These are phyloP conservation scores for Fagus crenata DNA, from an alignment of 306 rosid species.

Conservation along the genomic window DNA sequence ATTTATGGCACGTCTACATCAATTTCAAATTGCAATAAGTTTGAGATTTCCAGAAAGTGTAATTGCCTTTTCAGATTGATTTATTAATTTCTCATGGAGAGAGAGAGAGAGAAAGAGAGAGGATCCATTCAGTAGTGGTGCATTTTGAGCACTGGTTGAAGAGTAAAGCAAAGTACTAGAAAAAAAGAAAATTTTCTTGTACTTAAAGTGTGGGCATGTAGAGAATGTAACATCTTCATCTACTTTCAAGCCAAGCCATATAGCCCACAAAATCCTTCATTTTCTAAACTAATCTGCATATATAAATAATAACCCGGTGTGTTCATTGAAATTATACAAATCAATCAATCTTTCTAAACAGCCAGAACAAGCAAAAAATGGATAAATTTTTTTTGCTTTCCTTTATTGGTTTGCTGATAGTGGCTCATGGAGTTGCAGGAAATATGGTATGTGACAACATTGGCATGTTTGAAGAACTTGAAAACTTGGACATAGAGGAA, in stretches of 20 bases:
- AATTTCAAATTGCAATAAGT: not conserved
- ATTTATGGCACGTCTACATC: not conserved
- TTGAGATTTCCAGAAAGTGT: conserved; percentile 18
- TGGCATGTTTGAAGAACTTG: conserved; percentile 53
- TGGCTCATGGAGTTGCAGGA: conserved; percentile 61
- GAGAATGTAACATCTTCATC: conserved; percentile 76
- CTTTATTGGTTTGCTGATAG: conserved; percentile 53
- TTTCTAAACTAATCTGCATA: conserved; percentile 52
- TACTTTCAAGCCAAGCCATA: conserved; percentile 99
- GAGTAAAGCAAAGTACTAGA: conserved; percentile 88
- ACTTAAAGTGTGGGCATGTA: conserved; percentile 89
- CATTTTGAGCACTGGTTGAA: conserved; percentile 56
- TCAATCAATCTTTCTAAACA: conserved; percentile 49
- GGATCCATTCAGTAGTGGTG: conserved; percentile 39
- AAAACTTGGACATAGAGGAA: conserved; percentile 49
- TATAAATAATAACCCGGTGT: conserved; percentile 71
- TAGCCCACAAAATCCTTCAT: conserved; percentile 57
- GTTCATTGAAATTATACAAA: conserved; percentile 60
- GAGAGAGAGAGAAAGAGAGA: conserved; percentile 23
- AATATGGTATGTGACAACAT: conserved; percentile 42
- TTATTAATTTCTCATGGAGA: conserved; percentile 37
- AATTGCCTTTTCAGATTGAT: conserved; percentile 31
- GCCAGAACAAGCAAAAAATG: conserved; percentile 48
- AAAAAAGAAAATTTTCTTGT: conserved; percentile 55
- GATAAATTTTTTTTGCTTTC: conserved; percentile 52